Evolutionary conservation across 2,329 filamentous ascomycete genomes (phyloP), one percentile per base, ranked within the genome.

Genomic region (Ophiostoma ulmi): DNA sequence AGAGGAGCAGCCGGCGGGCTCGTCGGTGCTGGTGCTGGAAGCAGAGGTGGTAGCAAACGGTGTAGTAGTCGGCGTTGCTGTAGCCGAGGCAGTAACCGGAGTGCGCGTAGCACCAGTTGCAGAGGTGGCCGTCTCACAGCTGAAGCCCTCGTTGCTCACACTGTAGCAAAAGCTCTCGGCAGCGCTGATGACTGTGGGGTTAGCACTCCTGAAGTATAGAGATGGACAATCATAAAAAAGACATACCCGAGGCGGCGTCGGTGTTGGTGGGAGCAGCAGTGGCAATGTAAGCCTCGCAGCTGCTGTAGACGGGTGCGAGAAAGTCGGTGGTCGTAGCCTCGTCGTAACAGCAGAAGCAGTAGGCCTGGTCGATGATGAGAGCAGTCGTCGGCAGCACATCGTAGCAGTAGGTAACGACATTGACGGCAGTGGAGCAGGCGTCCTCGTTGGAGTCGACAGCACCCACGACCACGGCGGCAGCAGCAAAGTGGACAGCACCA

Each of bases 291-390:
- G 72, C 70, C 20, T 74, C 74, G 73, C 77, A 78, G 65, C 58
- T 70, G n/a, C 68, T 70, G 69, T 76, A 78, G 20, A 69, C 65
- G 2, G 67, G 10, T 10, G 44, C 72, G 17, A 77, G 8, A 26
- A 72, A 68, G 2, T 68, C 61, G 35, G 31, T 65, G 63, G 31
- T 38, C 35, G 63, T 22, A 8, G 1, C 31, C 36, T 36, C 52
- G 10, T 64, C 67, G 6, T 66, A 36, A 67, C 77, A 78, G 71
- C 77, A 78, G n/a, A 74, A 48, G 66, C 77, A 78, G 2, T 64
- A 55, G n/a, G 70, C 68, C 26, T 67, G 66, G 17, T 69, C 72
- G 2, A 39, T 66, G 2, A n/a, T 55, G 14, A 73, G 68, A 1
- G 71, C 73, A 1, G 66, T 67, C 11, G 63, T n/a, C 20, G 70